Conservation (phyloP, 805 yeast species). For the Saccharomyces mikatae region DNA sequence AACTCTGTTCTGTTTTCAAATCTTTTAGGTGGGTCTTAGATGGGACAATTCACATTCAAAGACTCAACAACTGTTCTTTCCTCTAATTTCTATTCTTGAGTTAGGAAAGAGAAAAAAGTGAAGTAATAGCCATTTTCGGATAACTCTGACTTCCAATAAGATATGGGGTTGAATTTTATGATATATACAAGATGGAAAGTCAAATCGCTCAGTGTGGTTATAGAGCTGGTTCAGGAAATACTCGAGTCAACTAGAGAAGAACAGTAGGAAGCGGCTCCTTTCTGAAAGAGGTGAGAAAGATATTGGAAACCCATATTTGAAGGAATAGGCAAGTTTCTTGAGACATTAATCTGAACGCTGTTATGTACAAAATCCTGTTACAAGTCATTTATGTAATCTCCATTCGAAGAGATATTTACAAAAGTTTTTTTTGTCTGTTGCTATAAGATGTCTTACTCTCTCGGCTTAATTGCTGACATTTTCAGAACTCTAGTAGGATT, state of each 20-base stretch:
- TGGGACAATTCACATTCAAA: constrained; percentile 27
- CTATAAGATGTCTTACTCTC: too few relatives aligned
- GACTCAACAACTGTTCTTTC: constrained; percentile 7
- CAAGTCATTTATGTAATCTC: too few relatives aligned
- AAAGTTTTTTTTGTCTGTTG: too few relatives aligned
- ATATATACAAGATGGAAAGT: not conserved
- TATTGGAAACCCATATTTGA: not conserved
- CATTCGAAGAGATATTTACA: too few relatives aligned
- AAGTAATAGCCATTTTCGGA: too few relatives aligned
- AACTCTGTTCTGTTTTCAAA: constrained; percentile 32
- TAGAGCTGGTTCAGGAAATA: too few relatives aligned
- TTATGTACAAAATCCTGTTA: too few relatives aligned
- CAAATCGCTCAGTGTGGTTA: not conserved
- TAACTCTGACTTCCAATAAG: not conserved
- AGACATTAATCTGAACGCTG: not conserved
- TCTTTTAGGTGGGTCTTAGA: constrained; percentile 35
- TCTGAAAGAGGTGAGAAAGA: not conserved
- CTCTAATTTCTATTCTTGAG: not conserved
- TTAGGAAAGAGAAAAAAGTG: not conserved
- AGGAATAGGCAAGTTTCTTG: not conserved
- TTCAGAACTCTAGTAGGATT: too few relatives aligned
- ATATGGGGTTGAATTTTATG: not conserved
- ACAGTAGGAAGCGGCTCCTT: not conserved
- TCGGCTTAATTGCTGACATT: too few relatives aligned
- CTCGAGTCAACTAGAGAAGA: not conserved